Base-by-base conservation (phyloP, 257 asterid species). In the Jacaranda copaia region DNA sequence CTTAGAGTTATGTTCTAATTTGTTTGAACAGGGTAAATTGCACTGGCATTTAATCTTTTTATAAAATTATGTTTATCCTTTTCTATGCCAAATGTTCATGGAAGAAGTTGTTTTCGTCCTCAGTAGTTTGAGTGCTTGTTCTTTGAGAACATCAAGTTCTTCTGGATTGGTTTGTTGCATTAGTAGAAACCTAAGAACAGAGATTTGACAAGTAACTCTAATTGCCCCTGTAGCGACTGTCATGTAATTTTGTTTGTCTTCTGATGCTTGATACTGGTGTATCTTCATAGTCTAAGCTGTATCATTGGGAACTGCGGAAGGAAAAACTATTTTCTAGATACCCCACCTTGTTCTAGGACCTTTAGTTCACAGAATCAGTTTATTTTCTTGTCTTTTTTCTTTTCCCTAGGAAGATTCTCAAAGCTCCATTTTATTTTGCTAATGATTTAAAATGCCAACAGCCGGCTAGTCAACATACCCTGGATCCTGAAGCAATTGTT, bases 401-500 rank as follows among this genome's bases (percentile, higher is more conserved):
- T 2, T 12, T 3, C 53, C 53, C 15, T 10, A 8, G 53, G 9
- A 11, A 8, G 14, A 48, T 48, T 19, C 19, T 20, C 56, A 40
- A 56, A 10, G 19, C 40, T 49, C 25, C 60, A 32, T 48, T 63
- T 60, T 18, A 45, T 39, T 25, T 20, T 20, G 67, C 68, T 46
- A 45, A 10, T 16, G n/a, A 9, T 38, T 51, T 43, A 53, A 20
- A 53, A 16, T 60, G 25, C 3, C 15, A 19, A 58, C n/a, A n/a
- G n/a, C n/a, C n/a, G n/a, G n/a, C 15, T 18, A 25, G 45, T 73
- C 8, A 46, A 49, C 15, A 52, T 55, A 39, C 39, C 62, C 5
- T 42, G 59, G n/a, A 19, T 35, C n/a, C 72, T 20, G 43, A 40
- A 70, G 52, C 46, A 18, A 67, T 55, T 56, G 52, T 55, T 66